Conservation (phyloP, 2,329 filamentous ascomycete genomes). For the Acarospora socialis region DNA sequence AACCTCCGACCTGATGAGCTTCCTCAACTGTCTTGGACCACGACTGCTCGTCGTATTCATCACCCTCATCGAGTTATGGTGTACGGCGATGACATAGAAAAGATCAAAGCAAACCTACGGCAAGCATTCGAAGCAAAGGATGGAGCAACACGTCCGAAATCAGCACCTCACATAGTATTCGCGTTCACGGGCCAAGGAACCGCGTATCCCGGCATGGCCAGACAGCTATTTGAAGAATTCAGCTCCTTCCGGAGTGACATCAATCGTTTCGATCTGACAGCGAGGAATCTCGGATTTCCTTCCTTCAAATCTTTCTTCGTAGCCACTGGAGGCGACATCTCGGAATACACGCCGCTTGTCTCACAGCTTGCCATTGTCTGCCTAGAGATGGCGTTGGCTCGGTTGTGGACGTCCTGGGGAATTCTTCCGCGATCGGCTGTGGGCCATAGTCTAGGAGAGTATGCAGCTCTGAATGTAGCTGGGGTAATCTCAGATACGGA, state of each 20-base stretch:
- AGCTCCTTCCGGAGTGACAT: constrained; percentile 21
- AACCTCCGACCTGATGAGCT: constrained; percentile 32
- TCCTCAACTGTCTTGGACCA: constrained; percentile 20
- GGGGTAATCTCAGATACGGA: constrained; percentile 23
- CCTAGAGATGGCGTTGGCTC: background rate
- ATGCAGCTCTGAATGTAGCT: constrained; percentile 26
- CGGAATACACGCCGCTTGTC: constrained; percentile 18
- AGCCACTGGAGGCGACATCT: background rate
- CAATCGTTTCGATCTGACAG: constrained; percentile 20
- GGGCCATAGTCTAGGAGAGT: constrained; percentile 30
- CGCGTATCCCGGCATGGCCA: constrained; percentile 24
- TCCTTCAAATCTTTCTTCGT: constrained; percentile 25
- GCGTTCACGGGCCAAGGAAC: constrained; percentile 28
- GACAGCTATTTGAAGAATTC: constrained; percentile 22
- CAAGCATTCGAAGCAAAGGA: too few species aligned
- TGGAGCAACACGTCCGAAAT: constrained; percentile 31
- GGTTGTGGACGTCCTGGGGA: constrained; percentile 15
- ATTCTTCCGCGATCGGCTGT: constrained; percentile 25
- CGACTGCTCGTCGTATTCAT: constrained; percentile 36
- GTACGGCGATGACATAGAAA: constrained; percentile 5
- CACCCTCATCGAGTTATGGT: constrained; percentile 43
- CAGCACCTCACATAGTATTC: constrained; percentile 25
- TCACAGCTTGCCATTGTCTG: constrained; percentile 7
- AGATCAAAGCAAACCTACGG: constrained; percentile 13
- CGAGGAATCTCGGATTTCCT: constrained; percentile 23